Percentiles rank a stretch among this genome's conserved stretches.
These are phyloP conservation scores for Phytophthora idaei DNA, from an alignment of 352 stramenopile species.

Conservation along the genomic window DNA sequence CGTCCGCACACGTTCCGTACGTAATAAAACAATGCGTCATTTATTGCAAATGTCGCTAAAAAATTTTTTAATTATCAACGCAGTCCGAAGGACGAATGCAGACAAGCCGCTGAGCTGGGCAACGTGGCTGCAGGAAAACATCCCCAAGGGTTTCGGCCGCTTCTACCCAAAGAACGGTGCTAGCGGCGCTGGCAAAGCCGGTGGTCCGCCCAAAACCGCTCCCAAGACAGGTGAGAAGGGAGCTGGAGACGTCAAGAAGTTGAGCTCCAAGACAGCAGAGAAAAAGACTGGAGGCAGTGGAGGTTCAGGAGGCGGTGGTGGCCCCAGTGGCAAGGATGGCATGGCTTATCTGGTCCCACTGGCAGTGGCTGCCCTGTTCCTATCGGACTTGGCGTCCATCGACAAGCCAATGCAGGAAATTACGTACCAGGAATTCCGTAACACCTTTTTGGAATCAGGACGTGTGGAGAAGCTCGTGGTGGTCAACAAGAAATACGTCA, in stretches of 20 bases:
- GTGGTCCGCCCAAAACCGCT: slow-evolving; percentile 53
- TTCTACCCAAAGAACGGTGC: slow-evolving; percentile 85
- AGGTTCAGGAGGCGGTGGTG: slow-evolving; percentile 37
- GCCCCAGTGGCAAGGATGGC: slow-evolving; percentile 51
- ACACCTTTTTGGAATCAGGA: slow-evolving; percentile 81
- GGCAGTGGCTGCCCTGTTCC: slow-evolving; percentile 71
- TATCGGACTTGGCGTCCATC: slow-evolving; percentile 71
- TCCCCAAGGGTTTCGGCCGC: slow-evolving; percentile 73
- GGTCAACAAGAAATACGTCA: slow-evolving; percentile 92
- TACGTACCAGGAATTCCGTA: slow-evolving; percentile 93
- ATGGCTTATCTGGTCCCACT: slow-evolving; percentile 81
- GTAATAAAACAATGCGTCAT: slow-evolving; percentile 17
- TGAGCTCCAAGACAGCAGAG: slow-evolving; percentile 66
- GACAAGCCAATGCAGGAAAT: slow-evolving; percentile 91
- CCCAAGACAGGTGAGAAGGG: slow-evolving; percentile 55
- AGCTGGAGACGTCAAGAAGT: slow-evolving; percentile 64
- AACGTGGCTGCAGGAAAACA: slow-evolving; percentile 83
- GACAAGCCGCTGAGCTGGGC: slow-evolving; percentile 66
- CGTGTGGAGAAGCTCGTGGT: slow-evolving; percentile 90
- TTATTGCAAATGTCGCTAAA: slow-evolving; percentile 4
- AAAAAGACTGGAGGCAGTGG: slow-evolving; percentile 39
- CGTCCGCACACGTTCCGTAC: slow-evolving; percentile 62
- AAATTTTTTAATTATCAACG: neutral
- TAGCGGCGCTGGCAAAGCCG: slow-evolving; percentile 41
- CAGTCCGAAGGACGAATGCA: slow-evolving; percentile 52